phyloP scores from a whole-genome alignment of 1,139 yeast species.

The Candida mesenterica region DNA sequence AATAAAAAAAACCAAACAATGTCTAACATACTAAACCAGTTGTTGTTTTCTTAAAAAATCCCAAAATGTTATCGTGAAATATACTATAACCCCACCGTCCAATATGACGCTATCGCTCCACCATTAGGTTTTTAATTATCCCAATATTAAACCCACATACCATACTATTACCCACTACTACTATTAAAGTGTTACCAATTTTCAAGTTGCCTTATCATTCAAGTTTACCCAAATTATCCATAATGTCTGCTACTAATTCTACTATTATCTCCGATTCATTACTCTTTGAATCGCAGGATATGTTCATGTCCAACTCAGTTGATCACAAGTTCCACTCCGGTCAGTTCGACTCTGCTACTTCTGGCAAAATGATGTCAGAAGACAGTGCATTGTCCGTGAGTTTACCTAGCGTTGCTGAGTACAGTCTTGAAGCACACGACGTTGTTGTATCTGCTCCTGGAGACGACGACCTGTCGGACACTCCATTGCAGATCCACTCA shows the following conservation, averaged over 20 bases:
- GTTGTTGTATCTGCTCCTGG: conserved; percentile 5
- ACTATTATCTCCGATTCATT: conserved; percentile 29
- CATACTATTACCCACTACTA: conserved; percentile 5
- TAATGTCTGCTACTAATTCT: conserved; percentile 13
- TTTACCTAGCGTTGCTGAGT: conserved; percentile 17
- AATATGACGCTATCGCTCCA: conserved; percentile 23
- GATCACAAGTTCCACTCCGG: background rate
- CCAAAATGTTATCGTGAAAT: conserved; percentile 28
- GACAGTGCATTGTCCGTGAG: conserved; percentile 21
- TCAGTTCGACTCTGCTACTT: conserved; percentile 7
- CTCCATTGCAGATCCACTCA: conserved; percentile 56
- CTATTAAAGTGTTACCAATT: too few species aligned
- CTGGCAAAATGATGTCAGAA: conserved; percentile 8
- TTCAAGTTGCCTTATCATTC: too few species aligned
- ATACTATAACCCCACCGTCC: conserved; percentile 10
- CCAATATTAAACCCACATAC: conserved; percentile 6
- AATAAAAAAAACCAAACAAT: conserved; percentile 8
- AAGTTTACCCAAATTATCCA: background rate
- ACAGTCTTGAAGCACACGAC: conserved; percentile 9
- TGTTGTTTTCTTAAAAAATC: conserved; percentile 12
- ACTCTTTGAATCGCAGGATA: conserved; percentile 28
- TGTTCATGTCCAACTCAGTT: conserved; percentile 14
- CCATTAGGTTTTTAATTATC: background rate
- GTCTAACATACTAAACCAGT: conserved; percentile 10
- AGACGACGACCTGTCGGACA: conserved; percentile 13